These are phyloP conservation scores for Podospora australis DNA, from an alignment of 495 filamentous ascomycete genomes.

Conservation along the genomic window DNA sequence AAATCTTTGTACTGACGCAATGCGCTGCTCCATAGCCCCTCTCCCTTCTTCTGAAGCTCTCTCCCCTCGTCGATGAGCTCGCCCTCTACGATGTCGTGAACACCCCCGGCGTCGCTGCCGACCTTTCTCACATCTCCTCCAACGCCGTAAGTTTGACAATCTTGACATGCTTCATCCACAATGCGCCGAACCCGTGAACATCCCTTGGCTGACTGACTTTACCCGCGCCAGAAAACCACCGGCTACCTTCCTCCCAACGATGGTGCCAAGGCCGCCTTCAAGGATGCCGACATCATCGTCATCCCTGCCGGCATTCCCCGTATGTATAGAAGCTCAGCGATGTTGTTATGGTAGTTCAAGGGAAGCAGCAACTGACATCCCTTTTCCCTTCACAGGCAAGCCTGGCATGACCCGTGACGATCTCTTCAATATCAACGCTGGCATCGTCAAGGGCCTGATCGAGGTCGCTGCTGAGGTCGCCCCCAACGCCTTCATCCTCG, in stretches of 20 bases:
- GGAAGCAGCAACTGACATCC: conserved; percentile 10
- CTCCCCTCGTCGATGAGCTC: conserved; percentile 80
- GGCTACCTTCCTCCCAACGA: conserved; percentile 88
- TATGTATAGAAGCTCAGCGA: conserved; percentile 40
- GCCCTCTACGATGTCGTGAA: conserved; percentile 98
- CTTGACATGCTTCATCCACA: not conserved
- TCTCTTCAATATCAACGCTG: conserved; percentile 97
- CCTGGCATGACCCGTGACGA: conserved; percentile 99
- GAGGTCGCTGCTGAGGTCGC: conserved; percentile 77
- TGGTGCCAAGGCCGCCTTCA: conserved; percentile 80
- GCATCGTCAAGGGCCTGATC: conserved; percentile 82
- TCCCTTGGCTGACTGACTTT: conserved; percentile 23
- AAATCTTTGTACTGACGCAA: conserved; percentile 1
- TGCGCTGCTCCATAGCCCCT: conserved; percentile 59
- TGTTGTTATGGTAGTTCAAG: conserved; percentile 1
- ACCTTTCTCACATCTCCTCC: conserved; percentile 95
- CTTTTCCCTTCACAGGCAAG: conserved; percentile 70
- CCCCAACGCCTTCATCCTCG: conserved; percentile 86
- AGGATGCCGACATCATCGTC: conserved; percentile 87
- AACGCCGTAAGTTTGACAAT: conserved; percentile 61
- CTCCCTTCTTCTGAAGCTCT: conserved; percentile 88
- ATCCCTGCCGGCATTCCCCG: conserved; percentile 98
- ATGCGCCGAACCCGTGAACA: not conserved
- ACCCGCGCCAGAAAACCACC: conserved; percentile 64
- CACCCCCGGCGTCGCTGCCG: conserved; percentile 89